These are phyloP conservation scores for Saturnispora silvae DNA, from an alignment of 805 yeast species.

Conservation along the genomic window DNA sequence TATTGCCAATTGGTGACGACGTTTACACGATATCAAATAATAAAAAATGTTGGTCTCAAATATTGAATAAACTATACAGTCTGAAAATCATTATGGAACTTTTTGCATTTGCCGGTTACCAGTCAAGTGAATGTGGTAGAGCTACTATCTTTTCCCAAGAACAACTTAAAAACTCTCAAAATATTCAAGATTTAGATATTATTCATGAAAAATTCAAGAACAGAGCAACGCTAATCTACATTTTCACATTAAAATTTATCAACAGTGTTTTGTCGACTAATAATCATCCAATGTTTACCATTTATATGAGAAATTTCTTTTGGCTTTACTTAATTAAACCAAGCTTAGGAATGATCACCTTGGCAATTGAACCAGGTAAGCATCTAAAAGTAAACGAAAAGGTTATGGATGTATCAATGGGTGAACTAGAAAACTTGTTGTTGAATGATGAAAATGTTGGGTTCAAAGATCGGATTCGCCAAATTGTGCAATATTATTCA, in stretches of 20 bases:
- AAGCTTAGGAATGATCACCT: constrained; percentile 1
- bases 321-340: background rate
- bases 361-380: constrained; percentile 3
- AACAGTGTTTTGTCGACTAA: background rate
- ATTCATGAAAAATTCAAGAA: background rate
- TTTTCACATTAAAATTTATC: background rate
- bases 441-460: background rate
- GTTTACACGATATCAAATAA: background rate
- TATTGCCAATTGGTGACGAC: constrained; percentile 4
- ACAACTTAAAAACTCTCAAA: background rate
- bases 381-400: background rate
- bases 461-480: too few relatives aligned
- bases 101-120: constrained; percentile 1
- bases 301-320: constrained; percentile 1
- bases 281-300: constrained; percentile 1
- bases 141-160: background rate
- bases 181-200: background rate
- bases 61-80: constrained; percentile 1
- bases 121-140: constrained; percentile 1
- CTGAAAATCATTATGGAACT: constrained; percentile 1
- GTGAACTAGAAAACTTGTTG: background rate
- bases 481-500: constrained; percentile 1
- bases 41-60: constrained; percentile 2
- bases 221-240: background rate
- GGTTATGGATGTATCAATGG: background rate